phyloP scores from a whole-genome alignment of 2,329 filamentous ascomycete genomes.

The Raffaelea ambrosiae region DNA sequence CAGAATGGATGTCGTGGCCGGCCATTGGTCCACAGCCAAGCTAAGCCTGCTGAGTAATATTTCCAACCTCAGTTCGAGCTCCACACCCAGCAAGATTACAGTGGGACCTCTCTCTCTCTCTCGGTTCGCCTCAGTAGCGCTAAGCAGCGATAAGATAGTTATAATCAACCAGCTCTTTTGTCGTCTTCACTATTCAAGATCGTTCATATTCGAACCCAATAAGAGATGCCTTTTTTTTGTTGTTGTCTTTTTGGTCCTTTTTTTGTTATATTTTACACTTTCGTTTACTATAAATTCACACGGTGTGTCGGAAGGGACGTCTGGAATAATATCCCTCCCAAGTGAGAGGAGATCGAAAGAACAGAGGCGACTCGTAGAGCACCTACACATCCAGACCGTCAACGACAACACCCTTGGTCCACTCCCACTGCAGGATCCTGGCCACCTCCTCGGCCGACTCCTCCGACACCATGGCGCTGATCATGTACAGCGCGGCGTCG shows the following conservation, averaged over 20 bases:
- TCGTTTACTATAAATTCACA: not conserved
- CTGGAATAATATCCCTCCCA: too few relatives aligned
- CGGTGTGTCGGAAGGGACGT: not conserved
- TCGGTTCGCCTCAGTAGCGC: too few relatives aligned
- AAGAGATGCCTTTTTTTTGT: not conserved
- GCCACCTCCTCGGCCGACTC: slow-evolving; percentile 69
- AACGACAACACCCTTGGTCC: slow-evolving; percentile 78
- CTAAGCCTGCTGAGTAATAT: too few relatives aligned
- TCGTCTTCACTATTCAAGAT: too few relatives aligned
- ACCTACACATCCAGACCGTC: slow-evolving; percentile 73
- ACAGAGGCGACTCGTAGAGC: not conserved
- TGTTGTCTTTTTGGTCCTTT: not conserved
- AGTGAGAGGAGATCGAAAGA: not conserved
- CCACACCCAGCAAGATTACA: too few relatives aligned
- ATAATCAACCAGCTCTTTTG: too few relatives aligned
- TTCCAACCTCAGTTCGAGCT: too few relatives aligned
- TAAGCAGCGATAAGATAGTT: too few relatives aligned
- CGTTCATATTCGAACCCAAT: too few relatives aligned
- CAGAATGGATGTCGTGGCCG: slow-evolving; percentile 2
- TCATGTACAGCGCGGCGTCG: slow-evolving; percentile 77
- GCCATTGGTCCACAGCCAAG: too few relatives aligned
- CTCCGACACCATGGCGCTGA: slow-evolving; percentile 72
- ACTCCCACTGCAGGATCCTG: slow-evolving; percentile 69
- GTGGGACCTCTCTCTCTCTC: too few relatives aligned
- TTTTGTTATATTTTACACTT: not conserved